Conservation (phyloP, 257 asterid genomes). For the Cordia subcordata region DNA sequence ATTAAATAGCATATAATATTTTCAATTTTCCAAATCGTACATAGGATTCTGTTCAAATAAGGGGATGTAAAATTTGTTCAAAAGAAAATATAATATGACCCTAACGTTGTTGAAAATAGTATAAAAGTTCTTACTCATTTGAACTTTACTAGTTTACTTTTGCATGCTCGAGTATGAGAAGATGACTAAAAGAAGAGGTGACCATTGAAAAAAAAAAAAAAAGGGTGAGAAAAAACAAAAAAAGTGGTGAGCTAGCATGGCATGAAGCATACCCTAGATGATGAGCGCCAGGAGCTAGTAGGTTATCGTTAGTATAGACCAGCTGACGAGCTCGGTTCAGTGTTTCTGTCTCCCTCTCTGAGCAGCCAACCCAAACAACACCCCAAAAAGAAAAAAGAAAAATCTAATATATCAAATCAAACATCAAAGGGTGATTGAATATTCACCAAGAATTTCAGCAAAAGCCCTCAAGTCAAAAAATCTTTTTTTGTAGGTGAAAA, state of each 20-base stretch:
- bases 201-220: not conserved
- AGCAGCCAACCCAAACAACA: constrained; percentile 6
- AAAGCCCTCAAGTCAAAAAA: constrained; percentile 1
- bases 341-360: constrained; percentile 96
- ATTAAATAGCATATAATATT: no score
- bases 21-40: no score
- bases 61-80: no score
- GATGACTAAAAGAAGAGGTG: no score
- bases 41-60: no score
- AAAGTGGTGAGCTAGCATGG: not conserved
- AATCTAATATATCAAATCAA: constrained; percentile 21
- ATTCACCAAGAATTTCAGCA: constrained; percentile 16
- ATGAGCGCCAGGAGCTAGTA: constrained; percentile 43
- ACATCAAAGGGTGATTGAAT: constrained; percentile 17
- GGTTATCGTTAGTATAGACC: constrained; percentile 63
- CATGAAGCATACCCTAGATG: constrained; percentile 43
- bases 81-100: no score
- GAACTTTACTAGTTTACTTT: no score
- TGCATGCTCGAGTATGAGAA: no score
- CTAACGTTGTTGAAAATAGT: no score
- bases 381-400: not conserved
- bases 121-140: no score
- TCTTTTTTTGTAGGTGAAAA: constrained; percentile 24
- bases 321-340: constrained; percentile 91
- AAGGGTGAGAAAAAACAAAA: not conserved